A percentile compares a stretch with the other conserved stretches of the same genome.
Conservation (phyloP, 495 filamentous ascomycete species). For the Xylaria curta region DNA sequence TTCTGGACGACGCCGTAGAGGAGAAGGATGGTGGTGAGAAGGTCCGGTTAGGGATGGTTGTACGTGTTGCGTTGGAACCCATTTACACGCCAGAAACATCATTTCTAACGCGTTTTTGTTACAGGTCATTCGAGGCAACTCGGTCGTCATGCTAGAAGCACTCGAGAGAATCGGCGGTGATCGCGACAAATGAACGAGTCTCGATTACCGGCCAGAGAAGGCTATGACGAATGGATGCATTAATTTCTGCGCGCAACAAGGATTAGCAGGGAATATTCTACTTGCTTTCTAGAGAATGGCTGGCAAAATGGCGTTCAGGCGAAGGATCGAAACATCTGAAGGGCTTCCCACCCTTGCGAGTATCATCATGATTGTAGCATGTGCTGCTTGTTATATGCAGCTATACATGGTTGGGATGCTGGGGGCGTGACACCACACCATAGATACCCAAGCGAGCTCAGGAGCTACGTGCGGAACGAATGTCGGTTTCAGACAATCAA, state of each 20-base stretch:
- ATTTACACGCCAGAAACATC: neutral
- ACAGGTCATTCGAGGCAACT: slow-evolving; percentile 86
- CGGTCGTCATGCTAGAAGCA: slow-evolving; percentile 94
- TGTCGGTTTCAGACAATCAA: slow-evolving; percentile 6
- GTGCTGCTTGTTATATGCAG: neutral
- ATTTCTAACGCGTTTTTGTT: slow-evolving; percentile 12
- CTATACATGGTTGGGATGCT: slow-evolving; percentile 7
- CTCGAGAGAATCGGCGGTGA: slow-evolving; percentile 64
- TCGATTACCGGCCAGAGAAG: neutral
- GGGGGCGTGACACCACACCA: neutral
- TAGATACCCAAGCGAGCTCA: slow-evolving; percentile 10
- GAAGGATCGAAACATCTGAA: slow-evolving; percentile 20
- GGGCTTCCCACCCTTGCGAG: slow-evolving; percentile 11
- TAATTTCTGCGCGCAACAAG: slow-evolving; percentile 8
- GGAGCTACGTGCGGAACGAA: slow-evolving; percentile 18
- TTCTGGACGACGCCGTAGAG: slow-evolving; percentile 96
- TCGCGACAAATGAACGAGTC: slow-evolving; percentile 39
- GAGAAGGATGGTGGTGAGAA: slow-evolving; percentile 94
- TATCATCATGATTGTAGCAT: neutral
- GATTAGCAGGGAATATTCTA: slow-evolving; percentile 17
- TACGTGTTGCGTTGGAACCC: slow-evolving; percentile 51
- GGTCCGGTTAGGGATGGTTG: slow-evolving; percentile 89
- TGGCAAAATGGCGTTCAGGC: slow-evolving; percentile 27
- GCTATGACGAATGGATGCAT: slow-evolving; percentile 8
- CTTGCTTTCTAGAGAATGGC: slow-evolving; percentile 6